phyloP scores from a whole-genome alignment of 495 filamentous ascomycete species.

The Trichocladium antarcticum region DNA sequence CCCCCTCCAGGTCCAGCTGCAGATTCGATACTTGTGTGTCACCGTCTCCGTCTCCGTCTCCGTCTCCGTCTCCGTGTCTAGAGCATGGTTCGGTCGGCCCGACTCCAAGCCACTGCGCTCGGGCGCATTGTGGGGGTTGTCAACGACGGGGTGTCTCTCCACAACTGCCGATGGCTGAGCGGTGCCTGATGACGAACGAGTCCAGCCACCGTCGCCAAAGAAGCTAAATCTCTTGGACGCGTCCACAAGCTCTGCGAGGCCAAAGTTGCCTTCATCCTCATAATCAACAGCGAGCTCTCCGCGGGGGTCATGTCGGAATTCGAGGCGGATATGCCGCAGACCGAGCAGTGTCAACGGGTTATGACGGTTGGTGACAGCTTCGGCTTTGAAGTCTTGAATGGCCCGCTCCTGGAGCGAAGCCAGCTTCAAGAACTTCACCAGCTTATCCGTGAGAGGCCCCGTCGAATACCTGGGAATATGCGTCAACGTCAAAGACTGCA shows the following conservation, averaged over 20 bases:
- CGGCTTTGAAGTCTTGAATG: constrained; percentile 16
- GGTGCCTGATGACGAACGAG: constrained; percentile 2
- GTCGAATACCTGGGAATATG: constrained; percentile 32
- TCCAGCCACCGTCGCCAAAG: constrained; percentile 20
- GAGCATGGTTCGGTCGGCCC: not conserved
- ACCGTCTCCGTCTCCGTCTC: not conserved
- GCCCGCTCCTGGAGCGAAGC: constrained; percentile 31
- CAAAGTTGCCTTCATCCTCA: constrained; percentile 15
- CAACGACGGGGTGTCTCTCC: not conserved
- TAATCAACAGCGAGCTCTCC: constrained; percentile 15
- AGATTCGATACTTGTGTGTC: not conserved
- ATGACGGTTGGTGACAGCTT: constrained; percentile 12
- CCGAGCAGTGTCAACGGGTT: constrained; percentile 26
- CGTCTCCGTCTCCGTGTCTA: not conserved
- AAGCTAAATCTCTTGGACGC: constrained; percentile 25
- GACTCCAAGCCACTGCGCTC: not conserved
- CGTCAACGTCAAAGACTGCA: constrained; percentile 31
- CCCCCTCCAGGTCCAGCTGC: constrained; percentile 17
- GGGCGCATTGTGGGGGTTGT: not conserved
- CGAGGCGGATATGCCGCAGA: constrained; percentile 34
- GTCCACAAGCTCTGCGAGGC: constrained; percentile 20
- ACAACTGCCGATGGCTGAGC: not conserved
- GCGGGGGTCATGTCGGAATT: constrained; percentile 29
- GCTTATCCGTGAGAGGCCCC: constrained; percentile 28
- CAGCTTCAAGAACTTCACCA: constrained; percentile 30